Evolutionary conservation across 352 stramenopile species (phyloP).

Genomic region (Proteromonas lacertae): DNA sequence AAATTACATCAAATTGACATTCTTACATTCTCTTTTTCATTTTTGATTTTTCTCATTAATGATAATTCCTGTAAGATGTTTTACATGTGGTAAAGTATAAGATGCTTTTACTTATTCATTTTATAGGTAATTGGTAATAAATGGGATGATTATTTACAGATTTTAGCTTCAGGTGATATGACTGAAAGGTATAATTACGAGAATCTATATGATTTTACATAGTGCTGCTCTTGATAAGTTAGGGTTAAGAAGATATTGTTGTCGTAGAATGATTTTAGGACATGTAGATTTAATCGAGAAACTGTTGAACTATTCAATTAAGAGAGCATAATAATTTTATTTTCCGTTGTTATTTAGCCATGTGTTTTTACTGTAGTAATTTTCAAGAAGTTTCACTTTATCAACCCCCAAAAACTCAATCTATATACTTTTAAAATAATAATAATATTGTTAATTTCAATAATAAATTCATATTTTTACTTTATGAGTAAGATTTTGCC

Average conservation of each 20-base stretch:
- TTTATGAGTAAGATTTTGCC: too few relatives aligned
- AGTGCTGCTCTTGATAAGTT: constrained; percentile 86
- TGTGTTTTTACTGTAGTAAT: too few relatives aligned
- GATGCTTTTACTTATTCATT: not conserved
- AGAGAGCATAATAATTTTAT: too few relatives aligned
- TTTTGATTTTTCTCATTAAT: constrained; percentile 25
- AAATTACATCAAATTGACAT: too few relatives aligned
- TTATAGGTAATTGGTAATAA: constrained; percentile 76
- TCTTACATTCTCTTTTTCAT: too few relatives aligned
- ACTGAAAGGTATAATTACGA: constrained; percentile 29
- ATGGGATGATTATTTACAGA: constrained; percentile 89
- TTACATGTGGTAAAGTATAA: constrained; percentile 87
- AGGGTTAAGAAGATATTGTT: constrained; percentile 93
- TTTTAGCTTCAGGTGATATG: constrained; percentile 77
- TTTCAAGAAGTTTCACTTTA: too few relatives aligned
- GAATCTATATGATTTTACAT: too few relatives aligned
- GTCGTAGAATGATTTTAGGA: constrained; percentile 88
- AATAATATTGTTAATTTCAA: too few relatives aligned
- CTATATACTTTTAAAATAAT: too few relatives aligned
- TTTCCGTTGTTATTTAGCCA: too few relatives aligned
- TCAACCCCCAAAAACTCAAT: too few relatives aligned
- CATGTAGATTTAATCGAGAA: constrained; percentile 99
- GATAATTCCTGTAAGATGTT: constrained; percentile 97
- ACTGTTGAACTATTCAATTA: constrained; percentile 94
- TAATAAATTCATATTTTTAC: too few relatives aligned